phyloP scores from a whole-genome alignment of 176 grass and related monocot species.

The Luzula sylvatica region DNA sequence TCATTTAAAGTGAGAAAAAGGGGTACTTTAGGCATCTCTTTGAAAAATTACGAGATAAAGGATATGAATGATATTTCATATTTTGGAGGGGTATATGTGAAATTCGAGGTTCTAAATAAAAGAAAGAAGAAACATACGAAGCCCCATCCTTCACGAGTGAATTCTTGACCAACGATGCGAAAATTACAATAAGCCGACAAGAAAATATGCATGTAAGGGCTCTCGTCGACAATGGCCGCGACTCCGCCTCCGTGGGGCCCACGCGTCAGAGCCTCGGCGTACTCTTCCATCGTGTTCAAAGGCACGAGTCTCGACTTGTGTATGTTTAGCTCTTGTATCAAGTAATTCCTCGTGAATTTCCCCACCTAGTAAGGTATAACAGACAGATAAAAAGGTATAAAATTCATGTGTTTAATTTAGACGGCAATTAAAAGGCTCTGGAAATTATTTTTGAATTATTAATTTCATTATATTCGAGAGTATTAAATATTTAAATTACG shows the following conservation, averaged over 20 bases:
- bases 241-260: conserved; percentile 62
- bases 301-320: conserved; percentile 49
- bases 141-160: conserved; percentile 87
- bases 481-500: too few relatives aligned
- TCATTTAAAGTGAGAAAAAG: background rate
- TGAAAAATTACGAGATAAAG: too few relatives aligned
- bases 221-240: conserved; percentile 78
- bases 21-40: too few relatives aligned
- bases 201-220: conserved; percentile 60
- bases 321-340: conserved; percentile 53
- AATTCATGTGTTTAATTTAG: too few relatives aligned
- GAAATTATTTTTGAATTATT: too few relatives aligned
- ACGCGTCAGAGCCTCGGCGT: conserved; percentile 50
- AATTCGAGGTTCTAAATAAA: too few relatives aligned
- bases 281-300: conserved; percentile 53
- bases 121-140: conserved; percentile 51
- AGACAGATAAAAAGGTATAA: too few relatives aligned
- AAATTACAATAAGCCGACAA: conserved; percentile 67
- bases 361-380: conserved; percentile 63
- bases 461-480: too few relatives aligned
- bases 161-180: conserved; percentile 57
- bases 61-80: too few relatives aligned
- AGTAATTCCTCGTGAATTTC: conserved; percentile 67
- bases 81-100: too few relatives aligned
- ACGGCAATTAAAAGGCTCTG: too few relatives aligned